phyloP scores from a whole-genome alignment of 2,329 filamentous ascomycete species.

The Chaetomium sp. region DNA sequence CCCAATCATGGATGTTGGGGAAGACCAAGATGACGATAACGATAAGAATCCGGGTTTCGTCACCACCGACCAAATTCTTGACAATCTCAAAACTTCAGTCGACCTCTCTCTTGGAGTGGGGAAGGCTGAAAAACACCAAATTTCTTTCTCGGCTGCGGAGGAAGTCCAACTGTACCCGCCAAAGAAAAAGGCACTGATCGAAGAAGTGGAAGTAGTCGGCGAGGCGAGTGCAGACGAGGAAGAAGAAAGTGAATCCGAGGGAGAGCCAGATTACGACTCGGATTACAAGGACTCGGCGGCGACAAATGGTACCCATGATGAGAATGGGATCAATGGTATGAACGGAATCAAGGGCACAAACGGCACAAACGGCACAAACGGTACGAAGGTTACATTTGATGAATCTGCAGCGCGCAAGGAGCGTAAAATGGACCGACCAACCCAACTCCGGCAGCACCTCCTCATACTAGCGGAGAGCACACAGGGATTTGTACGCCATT shows the following conservation, averaged over 20 bases:
- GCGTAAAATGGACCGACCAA: slow-evolving; percentile 39
- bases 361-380: slow-evolving; percentile 23
- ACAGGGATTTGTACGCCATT: slow-evolving; percentile 61
- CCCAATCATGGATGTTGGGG: slow-evolving; percentile 36
- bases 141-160: slow-evolving; percentile 42
- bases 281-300: slow-evolving; percentile 23
- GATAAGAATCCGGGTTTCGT: slow-evolving; percentile 33
- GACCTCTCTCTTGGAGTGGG: slow-evolving; percentile 54
- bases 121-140: slow-evolving; percentile 42
- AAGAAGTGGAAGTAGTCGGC: slow-evolving; percentile 26
- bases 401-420: slow-evolving; percentile 37
- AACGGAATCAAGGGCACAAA: slow-evolving; percentile 29
- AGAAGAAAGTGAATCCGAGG: slow-evolving; percentile 28
- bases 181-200: slow-evolving; percentile 19
- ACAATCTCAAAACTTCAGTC: slow-evolving; percentile 45
- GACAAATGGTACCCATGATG: slow-evolving; percentile 21
- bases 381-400: slow-evolving; percentile 46
- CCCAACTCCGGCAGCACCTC: slow-evolving; percentile 65
- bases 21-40: slow-evolving; percentile 33
- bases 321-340: slow-evolving; percentile 27
- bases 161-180: slow-evolving; percentile 34
- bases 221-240: slow-evolving; percentile 35
- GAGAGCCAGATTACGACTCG: slow-evolving; percentile 31
- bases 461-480: slow-evolving; percentile 63
- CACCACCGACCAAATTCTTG: slow-evolving; percentile 51